Evolutionary conservation across 2,329 filamentous ascomycete species (phyloP), one percentile per base, ranked within the genome.

Genomic region (Fusarium goolgardi): DNA sequence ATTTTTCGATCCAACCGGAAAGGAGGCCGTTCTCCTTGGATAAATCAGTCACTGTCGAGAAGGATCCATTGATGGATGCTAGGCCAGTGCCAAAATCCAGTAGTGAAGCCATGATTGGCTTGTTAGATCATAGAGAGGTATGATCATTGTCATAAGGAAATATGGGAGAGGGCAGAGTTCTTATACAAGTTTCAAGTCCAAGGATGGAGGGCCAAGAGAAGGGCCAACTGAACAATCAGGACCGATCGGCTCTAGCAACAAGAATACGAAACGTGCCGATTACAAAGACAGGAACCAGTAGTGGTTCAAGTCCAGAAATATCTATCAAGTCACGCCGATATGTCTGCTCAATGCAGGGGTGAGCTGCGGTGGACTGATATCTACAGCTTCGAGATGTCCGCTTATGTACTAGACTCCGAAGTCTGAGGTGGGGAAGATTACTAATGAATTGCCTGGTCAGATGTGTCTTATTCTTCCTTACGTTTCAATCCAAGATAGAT

Each of bases 321-420:
- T 50, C 25, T 23, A 23, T 20, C 6, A 15, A 39, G 23, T 34
- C 32, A 39, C 13, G 32, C 25, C 23, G 12, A 34, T 12, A 10
- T 6, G 11, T 5, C 35, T 35, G 21, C 8, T 44, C 5, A 23
- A 9, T 31, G n/a, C 23, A 15, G 41, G 6, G 18, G 12, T 37
- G 21, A 37, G 29, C 21, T n/a, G 35, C 25, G 12, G 32, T 50
- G 45, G 16, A 21, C 61, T 64, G 55, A 75, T 56, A 54, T 55
- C 68, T 40, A 67, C 12, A 53, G 25, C 61, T 25, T 35, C 29
- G 18, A n/a, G 25, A 41, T 46, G 34, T 12, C 68, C 64, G 5
- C 25, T 59, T 73, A 13, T 40, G 71, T 65, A 69, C 71, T 73
- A 73, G 71, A 73, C 71, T 73, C 71, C 71, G 71, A 64, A 59